Percentiles rank a stretch among this genome's conserved stretches.
These are phyloP conservation scores for Solanum corneliomulleri DNA, from an alignment of 257 asterid genomes.

Conservation along the genomic window DNA sequence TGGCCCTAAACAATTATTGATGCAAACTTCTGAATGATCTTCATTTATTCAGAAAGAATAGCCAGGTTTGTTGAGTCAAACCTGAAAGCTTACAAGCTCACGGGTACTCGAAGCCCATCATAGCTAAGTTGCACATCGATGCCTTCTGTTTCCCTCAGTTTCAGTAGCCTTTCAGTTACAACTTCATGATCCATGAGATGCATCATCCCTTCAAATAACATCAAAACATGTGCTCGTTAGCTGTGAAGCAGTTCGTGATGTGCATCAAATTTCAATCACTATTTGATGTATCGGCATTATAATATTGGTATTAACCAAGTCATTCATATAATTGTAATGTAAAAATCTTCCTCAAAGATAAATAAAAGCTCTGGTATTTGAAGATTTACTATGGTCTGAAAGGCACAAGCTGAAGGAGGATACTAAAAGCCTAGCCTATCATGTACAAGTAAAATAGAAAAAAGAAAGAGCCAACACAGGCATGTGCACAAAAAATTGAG, in stretches of 20 bases:
- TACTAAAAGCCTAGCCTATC: background rate
- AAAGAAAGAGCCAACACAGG: background rate
- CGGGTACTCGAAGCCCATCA: constrained; percentile 81
- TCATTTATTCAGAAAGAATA: background rate
- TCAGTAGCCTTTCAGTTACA: constrained; percentile 47
- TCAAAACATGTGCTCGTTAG: background rate
- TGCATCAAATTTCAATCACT: background rate
- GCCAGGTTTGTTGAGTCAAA: background rate
- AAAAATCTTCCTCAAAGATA: background rate
- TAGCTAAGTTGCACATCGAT: constrained; percentile 77
- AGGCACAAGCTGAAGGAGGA: background rate
- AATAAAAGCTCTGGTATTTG: background rate
- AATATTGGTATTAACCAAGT: background rate
- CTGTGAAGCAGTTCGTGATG: background rate
- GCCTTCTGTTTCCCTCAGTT: constrained; percentile 69
- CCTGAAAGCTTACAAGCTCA: constrained; percentile 24
- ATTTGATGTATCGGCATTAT: background rate
- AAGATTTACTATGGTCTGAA: background rate
- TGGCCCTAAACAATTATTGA: background rate
- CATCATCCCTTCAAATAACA: constrained; percentile 75
- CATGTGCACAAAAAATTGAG: background rate
- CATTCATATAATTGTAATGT: background rate
- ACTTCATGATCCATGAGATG: constrained; percentile 92
- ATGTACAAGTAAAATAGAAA: background rate
- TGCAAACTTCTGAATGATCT: background rate